phyloP scores from a whole-genome alignment of 768 basidiomycete species.

The Calocybe cyanea region DNA sequence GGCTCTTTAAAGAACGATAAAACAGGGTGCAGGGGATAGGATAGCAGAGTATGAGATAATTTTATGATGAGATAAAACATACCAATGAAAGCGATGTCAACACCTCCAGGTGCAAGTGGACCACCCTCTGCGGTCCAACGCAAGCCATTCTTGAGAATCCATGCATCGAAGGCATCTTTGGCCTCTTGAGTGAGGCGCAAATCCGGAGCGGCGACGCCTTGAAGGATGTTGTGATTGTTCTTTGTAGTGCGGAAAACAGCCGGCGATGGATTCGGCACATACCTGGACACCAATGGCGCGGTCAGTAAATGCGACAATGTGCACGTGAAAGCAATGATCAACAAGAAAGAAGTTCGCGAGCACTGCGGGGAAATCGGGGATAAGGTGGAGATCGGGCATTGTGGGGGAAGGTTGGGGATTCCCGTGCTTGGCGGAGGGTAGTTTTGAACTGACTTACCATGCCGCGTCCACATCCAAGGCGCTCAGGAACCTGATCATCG shows the following conservation, averaged over 20 bases:
- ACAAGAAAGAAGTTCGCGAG: not conserved
- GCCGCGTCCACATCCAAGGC: conserved; percentile 77
- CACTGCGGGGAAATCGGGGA: not conserved
- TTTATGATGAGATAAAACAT: conserved; percentile 11
- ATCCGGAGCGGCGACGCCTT: conserved; percentile 82
- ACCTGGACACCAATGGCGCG: conserved; percentile 41
- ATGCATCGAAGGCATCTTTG: conserved; percentile 77
- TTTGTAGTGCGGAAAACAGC: conserved; percentile 90
- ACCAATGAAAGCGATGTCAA: conserved; percentile 90
- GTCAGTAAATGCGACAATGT: not conserved
- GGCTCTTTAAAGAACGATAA: not conserved
- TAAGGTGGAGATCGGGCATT: conserved; percentile 4
- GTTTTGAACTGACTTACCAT: conserved; percentile 53
- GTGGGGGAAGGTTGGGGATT: conserved; percentile 1
- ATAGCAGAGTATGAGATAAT: not conserved
- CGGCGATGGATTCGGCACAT: conserved; percentile 86
- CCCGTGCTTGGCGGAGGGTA: conserved; percentile 5
- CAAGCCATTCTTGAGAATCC: conserved; percentile 87
- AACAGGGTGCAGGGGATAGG: not conserved
- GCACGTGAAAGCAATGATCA: not conserved
- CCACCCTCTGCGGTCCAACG: conserved; percentile 87
- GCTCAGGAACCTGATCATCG: conserved; percentile 81
- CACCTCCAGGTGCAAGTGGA: conserved; percentile 76
- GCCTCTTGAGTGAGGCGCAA: conserved; percentile 76
- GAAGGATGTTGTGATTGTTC: conserved; percentile 94